Conservation (phyloP, 306 rosid species). For the Cyamopsis tetragonoloba region DNA sequence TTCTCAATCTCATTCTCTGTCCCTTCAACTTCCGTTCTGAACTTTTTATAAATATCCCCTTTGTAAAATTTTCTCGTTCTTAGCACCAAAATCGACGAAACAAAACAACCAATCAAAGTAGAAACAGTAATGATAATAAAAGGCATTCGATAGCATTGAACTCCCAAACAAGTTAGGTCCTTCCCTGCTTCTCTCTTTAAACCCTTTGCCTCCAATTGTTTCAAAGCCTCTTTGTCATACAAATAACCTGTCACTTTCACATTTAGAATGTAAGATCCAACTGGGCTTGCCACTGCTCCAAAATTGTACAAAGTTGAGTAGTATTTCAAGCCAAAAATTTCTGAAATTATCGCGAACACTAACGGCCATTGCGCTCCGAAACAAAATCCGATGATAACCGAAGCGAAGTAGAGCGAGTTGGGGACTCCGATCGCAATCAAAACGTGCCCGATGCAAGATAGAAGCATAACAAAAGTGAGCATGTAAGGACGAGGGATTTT, state of each 20-base stretch:
- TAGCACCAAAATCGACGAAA: constrained; percentile 48
- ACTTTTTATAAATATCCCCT: constrained; percentile 50
- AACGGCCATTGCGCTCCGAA: constrained; percentile 74
- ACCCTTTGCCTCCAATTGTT: constrained; percentile 42
- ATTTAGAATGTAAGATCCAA: constrained; percentile 57
- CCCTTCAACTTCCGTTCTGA: constrained; percentile 34
- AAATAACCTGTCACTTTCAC: constrained; percentile 59
- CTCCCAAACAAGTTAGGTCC: constrained; percentile 51
- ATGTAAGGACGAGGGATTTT: constrained; percentile 59
- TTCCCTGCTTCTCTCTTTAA: constrained; percentile 29
- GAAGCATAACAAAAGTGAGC: constrained; percentile 45
- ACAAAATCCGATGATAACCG: constrained; percentile 60
- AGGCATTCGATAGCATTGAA: constrained; percentile 44
- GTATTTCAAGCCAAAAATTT: constrained; percentile 64
- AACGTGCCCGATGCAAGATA: constrained; percentile 58
- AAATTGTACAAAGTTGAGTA: constrained; percentile 60
- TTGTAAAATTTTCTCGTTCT: constrained; percentile 57
- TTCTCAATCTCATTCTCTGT: constrained; percentile 5
- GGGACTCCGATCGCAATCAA: constrained; percentile 55
- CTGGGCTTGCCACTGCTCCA: constrained; percentile 54
- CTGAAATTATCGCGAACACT: constrained; percentile 66
- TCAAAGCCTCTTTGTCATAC: constrained; percentile 57
- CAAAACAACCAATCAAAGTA: constrained; percentile 41
- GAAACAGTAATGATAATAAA: constrained; percentile 51
- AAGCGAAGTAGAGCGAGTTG: constrained; percentile 51